Base-by-base conservation (phyloP, 2,329 filamentous ascomycete species). In the Fusarium incarnatum region DNA sequence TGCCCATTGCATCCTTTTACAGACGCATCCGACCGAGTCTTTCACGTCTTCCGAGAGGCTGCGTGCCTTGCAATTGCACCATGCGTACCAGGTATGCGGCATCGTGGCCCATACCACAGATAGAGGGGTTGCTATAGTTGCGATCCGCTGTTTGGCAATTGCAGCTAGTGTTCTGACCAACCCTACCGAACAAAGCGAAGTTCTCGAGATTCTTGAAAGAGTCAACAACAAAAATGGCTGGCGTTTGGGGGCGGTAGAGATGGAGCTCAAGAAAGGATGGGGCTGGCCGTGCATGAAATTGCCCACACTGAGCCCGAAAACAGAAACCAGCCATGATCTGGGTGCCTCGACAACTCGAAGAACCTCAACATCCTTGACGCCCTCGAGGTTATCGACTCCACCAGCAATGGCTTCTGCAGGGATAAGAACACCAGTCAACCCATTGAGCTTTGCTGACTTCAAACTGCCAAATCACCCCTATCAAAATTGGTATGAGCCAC, bases 91-190 rank as follows among this genome's bases (percentile, higher is more conserved):
- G 77, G 91, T 97, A 25, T 98, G 94, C 77, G 95, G 95, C 16
- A 97, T 98, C 67, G 90, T 93, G 25, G 92, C 93, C 4, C 94
- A 97, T 77, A 89, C 91, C 54, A 92, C 94, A 74, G 94, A 97
- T 77, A 86, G 88, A 27, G 93, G 92, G 28, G 89, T 97, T 32
- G 89, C 92, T 12, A 92, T 89, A 52, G 90, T 97, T 12, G 93
- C 93, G 4, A 88, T 96, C 41, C 91, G 92, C 12, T 94, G 92
- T 34, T 84, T 98, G 9, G 89, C 91, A 41, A 91, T 96, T 58
- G 93, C 93, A 4, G 91, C 91, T 9, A 89, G 92, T 73, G 90
- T 90, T 53, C 83, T 98, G 6, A 88, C 87, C 1, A 85, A 89
- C 55, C 85, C 86, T 6, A 83, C 86, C 28, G 92, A 97, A 71